Percentiles rank a stretch among this genome's conserved stretches.
Conservation (phyloP, 768 basidiomycete species). For the Boletus vermiculosoides region DNA sequence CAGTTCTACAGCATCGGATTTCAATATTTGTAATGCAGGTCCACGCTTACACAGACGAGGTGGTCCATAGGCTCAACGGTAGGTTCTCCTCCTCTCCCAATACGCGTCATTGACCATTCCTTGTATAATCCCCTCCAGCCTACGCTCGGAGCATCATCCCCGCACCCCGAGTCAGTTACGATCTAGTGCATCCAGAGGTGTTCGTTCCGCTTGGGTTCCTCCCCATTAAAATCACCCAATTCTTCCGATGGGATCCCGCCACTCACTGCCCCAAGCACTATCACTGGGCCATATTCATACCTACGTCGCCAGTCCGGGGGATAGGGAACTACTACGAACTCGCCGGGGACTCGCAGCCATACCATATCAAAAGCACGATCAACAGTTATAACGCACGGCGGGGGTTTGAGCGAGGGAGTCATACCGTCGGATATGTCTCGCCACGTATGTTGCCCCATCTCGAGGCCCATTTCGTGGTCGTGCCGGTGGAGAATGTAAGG, state of each 20-base stretch:
- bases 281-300: conserved; percentile 15
- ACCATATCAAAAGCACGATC: background rate
- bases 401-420: conserved; percentile 7
- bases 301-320: conserved; percentile 3
- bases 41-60: conserved; percentile 2
- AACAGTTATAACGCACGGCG: background rate
- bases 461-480: conserved; percentile 4
- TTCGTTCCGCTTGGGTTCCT: background rate
- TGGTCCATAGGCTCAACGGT: background rate
- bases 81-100: background rate
- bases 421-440: conserved; percentile 10
- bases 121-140: background rate
- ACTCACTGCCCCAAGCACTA: background rate
- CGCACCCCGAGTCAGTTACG: background rate
- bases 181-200: conserved; percentile 2
- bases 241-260: background rate
- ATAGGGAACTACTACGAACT: conserved; percentile 12
- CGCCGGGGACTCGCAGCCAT: background rate
- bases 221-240: conserved; percentile 5
- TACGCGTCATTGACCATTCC: background rate
- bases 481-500: background rate
- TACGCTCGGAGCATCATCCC: background rate
- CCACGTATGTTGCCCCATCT: conserved; percentile 3
- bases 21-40: background rate
- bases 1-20: background rate